Conservation (phyloP, 768 basidiomycete species). For the Lactarius evosmus region DNA sequence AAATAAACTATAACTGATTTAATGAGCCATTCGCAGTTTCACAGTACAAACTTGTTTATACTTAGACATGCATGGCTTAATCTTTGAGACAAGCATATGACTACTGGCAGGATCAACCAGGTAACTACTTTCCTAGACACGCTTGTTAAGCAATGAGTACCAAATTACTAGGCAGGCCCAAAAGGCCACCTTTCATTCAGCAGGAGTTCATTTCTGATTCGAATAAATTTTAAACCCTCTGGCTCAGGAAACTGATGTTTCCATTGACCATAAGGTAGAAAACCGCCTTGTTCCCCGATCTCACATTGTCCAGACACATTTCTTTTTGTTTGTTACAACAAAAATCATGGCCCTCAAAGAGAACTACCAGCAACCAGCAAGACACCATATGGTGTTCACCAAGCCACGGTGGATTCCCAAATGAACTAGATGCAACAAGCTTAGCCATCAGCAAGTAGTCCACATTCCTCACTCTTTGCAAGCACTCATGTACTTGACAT, state of each 20-base stretch:
- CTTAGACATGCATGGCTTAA: no score
- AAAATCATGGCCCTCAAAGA: conserved; percentile 34
- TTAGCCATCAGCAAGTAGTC: conserved; percentile 40
- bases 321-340: conserved; percentile 34
- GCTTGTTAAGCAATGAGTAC: conserved; percentile 63
- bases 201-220: no score
- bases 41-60: conserved; percentile 71
- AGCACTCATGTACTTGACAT: conserved; percentile 25
- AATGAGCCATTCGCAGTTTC: conserved; percentile 82
- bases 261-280: conserved; percentile 26
- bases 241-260: neutral
- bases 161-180: conserved; percentile 84
- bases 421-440: conserved; percentile 36
- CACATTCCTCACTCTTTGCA: conserved; percentile 36
- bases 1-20: conserved; percentile 82
- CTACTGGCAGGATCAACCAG: no score
- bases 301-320: conserved; percentile 43
- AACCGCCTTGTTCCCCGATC: conserved; percentile 46
- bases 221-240: no score
- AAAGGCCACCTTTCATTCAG: no score
- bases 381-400: neutral
- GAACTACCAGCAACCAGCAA: conserved; percentile 1
- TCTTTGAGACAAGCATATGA: no score
- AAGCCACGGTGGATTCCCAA: conserved; percentile 33
- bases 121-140: no score